These are phyloP conservation scores for Aspergillus japonicus DNA, from an alignment of 2,329 filamentous ascomycete species.

Conservation along the genomic window DNA sequence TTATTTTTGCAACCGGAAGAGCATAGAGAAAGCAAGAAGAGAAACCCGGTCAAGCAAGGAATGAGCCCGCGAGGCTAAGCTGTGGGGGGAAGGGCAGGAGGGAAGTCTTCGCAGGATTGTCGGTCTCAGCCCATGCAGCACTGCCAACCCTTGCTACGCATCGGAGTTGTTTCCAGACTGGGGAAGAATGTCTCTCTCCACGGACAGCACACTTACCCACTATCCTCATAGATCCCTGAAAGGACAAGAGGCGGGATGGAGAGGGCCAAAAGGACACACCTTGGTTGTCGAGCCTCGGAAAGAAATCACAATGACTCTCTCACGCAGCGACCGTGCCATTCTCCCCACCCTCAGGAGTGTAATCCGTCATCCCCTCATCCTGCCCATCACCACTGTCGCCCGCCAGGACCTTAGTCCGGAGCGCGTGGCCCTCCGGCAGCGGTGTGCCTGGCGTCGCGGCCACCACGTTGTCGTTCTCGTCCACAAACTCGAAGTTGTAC, in stretches of 20 bases:
- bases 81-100: neutral
- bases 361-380: slow-evolving; percentile 39
- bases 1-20: neutral
- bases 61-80: neutral
- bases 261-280: neutral
- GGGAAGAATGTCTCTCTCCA: neutral
- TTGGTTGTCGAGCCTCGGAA: neutral
- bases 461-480: slow-evolving; percentile 85
- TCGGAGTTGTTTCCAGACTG: neutral
- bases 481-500: slow-evolving; percentile 97
- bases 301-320: neutral
- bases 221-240: neutral
- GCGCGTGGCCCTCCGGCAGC: slow-evolving; percentile 57
- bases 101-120: neutral
- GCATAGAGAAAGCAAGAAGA: neutral
- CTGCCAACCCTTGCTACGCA: neutral
- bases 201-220: neutral
- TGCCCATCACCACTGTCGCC: slow-evolving; percentile 39
- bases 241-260: neutral
- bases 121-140: neutral
- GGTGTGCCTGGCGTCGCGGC: slow-evolving; percentile 76
- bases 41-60: neutral
- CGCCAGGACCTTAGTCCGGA: slow-evolving; percentile 65
- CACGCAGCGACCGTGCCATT: slow-evolving; percentile 21
- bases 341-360: slow-evolving; percentile 23